A percentile compares a stretch with the other conserved stretches of the same genome.
Evolutionary conservation across 2,329 filamentous ascomycete genomes (phyloP).

Genomic region (Penicillium sp.): DNA sequence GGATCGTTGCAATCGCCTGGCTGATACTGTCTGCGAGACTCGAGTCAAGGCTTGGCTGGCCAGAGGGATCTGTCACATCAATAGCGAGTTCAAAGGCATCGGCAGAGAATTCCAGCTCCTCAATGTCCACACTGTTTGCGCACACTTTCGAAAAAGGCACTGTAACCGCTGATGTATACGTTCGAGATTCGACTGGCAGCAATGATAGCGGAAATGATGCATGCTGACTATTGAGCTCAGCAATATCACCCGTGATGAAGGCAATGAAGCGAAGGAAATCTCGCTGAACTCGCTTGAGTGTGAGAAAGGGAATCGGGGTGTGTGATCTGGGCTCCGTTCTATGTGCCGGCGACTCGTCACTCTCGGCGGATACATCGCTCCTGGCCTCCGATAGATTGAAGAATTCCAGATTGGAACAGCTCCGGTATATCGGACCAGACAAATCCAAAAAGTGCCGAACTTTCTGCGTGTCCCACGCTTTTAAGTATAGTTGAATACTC

Average conservation of each 20-base stretch:
- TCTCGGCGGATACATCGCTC: slow-evolving; percentile 27
- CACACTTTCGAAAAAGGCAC: slow-evolving; percentile 61
- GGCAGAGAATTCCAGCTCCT: slow-evolving; percentile 65
- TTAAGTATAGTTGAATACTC: slow-evolving; percentile 65
- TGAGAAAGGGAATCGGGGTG: slow-evolving; percentile 60
- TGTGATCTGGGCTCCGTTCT: slow-evolving; percentile 43
- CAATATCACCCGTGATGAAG: slow-evolving; percentile 51
- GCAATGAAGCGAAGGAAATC: slow-evolving; percentile 71
- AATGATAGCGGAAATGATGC: slow-evolving; percentile 63
- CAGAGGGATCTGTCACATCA: slow-evolving; percentile 36
- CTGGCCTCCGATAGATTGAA: slow-evolving; percentile 68
- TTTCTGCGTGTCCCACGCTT: slow-evolving; percentile 56
- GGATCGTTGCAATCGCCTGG: slow-evolving; percentile 59
- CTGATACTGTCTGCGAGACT: slow-evolving; percentile 55
- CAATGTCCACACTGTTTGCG: slow-evolving; percentile 58
- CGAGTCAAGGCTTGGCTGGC: slow-evolving; percentile 34
- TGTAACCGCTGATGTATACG: slow-evolving; percentile 68
- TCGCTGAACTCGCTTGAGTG: slow-evolving; percentile 67
- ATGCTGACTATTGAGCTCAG: slow-evolving; percentile 34
- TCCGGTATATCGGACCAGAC: slow-evolving; percentile 56
- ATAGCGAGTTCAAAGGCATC: slow-evolving; percentile 68
- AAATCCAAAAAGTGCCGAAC: slow-evolving; percentile 60
- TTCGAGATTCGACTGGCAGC: slow-evolving; percentile 60
- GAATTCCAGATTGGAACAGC: slow-evolving; percentile 73
- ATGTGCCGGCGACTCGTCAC: slow-evolving; percentile 26